phyloP scores from a whole-genome alignment of 2,329 filamentous ascomycete genomes.

The Penicillium sp. region DNA sequence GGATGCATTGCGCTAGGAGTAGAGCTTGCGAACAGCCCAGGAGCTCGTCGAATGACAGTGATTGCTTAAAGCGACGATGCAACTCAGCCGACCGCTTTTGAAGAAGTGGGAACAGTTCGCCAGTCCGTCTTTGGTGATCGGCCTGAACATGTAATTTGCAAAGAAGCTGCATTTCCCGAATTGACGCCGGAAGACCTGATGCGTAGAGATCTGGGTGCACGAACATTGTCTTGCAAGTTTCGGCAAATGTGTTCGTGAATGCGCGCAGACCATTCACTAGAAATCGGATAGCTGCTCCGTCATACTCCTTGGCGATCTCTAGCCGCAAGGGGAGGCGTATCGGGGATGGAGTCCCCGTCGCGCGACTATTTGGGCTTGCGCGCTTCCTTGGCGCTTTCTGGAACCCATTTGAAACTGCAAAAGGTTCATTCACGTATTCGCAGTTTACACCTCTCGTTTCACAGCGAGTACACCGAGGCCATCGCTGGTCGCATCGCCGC shows the following conservation, averaged over 20 bases:
- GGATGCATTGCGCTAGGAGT: conserved; percentile 26
- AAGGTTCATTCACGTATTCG: conserved; percentile 26
- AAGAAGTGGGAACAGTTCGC: conserved; percentile 8
- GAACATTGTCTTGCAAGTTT: conserved; percentile 22
- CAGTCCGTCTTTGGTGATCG: background rate
- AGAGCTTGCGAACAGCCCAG: conserved; percentile 26
- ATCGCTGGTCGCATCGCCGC: conserved; percentile 29
- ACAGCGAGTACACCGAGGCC: conserved; percentile 27
- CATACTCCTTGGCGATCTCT: conserved; percentile 26
- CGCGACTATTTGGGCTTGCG: background rate
- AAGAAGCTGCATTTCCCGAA: conserved; percentile 20
- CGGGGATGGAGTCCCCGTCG: background rate
- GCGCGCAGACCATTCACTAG: conserved; percentile 20
- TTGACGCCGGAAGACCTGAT: conserved; percentile 3
- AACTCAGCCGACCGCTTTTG: conserved; percentile 13
- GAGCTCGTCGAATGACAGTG: conserved; percentile 24
- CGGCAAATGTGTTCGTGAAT: conserved; percentile 17
- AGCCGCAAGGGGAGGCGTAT: conserved; percentile 14
- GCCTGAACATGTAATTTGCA: conserved; percentile 18
- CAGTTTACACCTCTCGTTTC: conserved; percentile 19
- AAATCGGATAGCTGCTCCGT: conserved; percentile 18
- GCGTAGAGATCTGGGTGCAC: conserved; percentile 25
- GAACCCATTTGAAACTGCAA: conserved; percentile 3
- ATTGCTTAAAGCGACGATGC: conserved; percentile 8
- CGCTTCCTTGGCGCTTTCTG: background rate